Conservation (phyloP, 768 basidiomycete species). For the Kwoniella heveanensis region DNA sequence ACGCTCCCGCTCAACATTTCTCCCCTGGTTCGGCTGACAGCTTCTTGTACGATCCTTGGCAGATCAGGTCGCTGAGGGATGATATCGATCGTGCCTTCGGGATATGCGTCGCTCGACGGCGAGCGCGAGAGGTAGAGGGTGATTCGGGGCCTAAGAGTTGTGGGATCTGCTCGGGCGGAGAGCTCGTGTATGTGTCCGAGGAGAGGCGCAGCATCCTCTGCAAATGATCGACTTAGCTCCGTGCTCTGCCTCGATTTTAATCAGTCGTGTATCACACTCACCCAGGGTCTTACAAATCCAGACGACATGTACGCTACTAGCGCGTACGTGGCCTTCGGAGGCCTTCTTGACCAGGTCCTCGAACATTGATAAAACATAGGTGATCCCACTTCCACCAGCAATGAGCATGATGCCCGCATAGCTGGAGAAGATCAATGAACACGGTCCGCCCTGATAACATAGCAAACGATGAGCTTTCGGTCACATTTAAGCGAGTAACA, state of each 20-base stretch:
- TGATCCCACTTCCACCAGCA: slow-evolving; percentile 77
- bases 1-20: slow-evolving; percentile 10
- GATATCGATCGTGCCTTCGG: slow-evolving; percentile 5
- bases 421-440: slow-evolving; percentile 65
- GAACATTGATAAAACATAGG: slow-evolving; percentile 66
- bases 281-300: slow-evolving; percentile 68
- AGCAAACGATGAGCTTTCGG: no score
- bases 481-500: no score
- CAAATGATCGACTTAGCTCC: not conserved
- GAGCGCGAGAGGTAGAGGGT: slow-evolving; percentile 14
- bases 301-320: slow-evolving; percentile 66
- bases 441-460: slow-evolving; percentile 56
- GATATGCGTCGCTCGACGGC: not conserved
- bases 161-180: slow-evolving; percentile 1
- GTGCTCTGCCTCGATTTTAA: no score
- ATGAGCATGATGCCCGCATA: slow-evolving; percentile 71
- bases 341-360: slow-evolving; percentile 64
- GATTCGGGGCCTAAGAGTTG: slow-evolving; percentile 1
- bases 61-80: slow-evolving; percentile 15
- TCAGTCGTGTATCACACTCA: no score
- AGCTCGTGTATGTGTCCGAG: slow-evolving; percentile 8
- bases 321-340: slow-evolving; percentile 59
- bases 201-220: slow-evolving; percentile 5
- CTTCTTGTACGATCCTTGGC: slow-evolving; percentile 2
- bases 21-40: not conserved